Conservation (phyloP, 805 yeast genomes). For the Yarrowia osloensis region DNA sequence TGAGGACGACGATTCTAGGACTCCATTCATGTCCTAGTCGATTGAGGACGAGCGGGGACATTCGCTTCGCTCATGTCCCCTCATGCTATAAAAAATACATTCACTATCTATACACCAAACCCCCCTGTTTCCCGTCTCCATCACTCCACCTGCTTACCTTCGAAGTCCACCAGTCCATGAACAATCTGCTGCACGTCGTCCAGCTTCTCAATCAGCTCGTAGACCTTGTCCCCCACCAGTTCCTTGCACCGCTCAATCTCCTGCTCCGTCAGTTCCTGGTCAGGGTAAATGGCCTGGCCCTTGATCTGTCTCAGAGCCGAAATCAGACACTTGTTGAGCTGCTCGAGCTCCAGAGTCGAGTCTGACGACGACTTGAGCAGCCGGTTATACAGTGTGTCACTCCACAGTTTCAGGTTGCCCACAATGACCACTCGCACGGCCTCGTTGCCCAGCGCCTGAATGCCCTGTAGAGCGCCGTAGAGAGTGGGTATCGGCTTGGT, state of each 20-base stretch:
- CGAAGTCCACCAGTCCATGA: constrained; percentile 12
- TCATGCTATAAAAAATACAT: background rate
- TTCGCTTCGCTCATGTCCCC: too few relatives aligned
- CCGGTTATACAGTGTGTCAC: constrained; percentile 33
- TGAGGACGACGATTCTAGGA: too few relatives aligned
- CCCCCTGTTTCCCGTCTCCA: background rate
- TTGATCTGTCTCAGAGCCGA: constrained; percentile 56
- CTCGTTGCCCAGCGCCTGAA: constrained; percentile 81
- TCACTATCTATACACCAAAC: background rate
- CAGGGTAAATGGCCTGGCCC: constrained; percentile 42
- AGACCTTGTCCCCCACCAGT: constrained; percentile 48
- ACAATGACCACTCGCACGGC: constrained; percentile 79
- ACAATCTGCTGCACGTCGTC: constrained; percentile 9
- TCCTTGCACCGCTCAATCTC: constrained; percentile 47
- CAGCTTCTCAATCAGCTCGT: constrained; percentile 8
- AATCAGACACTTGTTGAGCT: constrained; percentile 54
- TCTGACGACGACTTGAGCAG: constrained; percentile 15
- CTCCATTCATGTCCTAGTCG: too few relatives aligned
- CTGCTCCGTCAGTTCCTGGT: constrained; percentile 55
- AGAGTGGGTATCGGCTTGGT: constrained; percentile 84
- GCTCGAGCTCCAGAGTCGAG: constrained; percentile 46
- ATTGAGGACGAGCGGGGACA: too few relatives aligned
- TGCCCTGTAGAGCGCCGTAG: constrained; percentile 86
- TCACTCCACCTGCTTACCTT: constrained; percentile 7
- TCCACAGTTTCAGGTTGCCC: constrained; percentile 85